Evolutionary conservation across 148 eudicot species (phyloP).

Genomic region (Dianthus caryophyllus): DNA sequence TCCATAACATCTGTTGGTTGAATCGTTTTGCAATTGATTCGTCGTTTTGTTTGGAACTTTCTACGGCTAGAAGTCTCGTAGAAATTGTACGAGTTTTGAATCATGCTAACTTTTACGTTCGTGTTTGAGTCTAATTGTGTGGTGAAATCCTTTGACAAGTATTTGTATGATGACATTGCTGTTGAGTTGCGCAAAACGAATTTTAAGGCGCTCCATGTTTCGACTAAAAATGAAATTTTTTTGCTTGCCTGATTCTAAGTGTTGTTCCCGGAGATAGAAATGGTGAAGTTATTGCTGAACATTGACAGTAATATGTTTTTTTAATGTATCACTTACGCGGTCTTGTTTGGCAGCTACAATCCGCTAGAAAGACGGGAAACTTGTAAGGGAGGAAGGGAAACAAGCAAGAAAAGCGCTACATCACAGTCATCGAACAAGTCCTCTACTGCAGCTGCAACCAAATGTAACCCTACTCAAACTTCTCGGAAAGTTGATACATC

Average conservation of each 20-base stretch:
- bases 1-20: background rate
- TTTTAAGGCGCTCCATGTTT: background rate
- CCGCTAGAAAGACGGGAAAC: constrained; percentile 78
- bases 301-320: background rate
- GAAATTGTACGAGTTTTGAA: too few species aligned
- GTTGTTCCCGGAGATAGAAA: background rate
- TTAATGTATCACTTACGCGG: background rate
- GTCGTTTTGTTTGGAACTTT: background rate
- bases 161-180: too few species aligned
- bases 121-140: too few species aligned
- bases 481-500: constrained; percentile 50
- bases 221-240: background rate
- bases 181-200: too few species aligned
- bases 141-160: too few species aligned
- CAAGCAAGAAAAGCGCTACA: constrained; percentile 48
- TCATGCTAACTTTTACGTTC: too few species aligned
- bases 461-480: constrained; percentile 40
- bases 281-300: background rate
- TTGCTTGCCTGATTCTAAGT: background rate
- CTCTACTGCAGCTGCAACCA: constrained; percentile 42
- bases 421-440: constrained; percentile 49
- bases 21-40: background rate
- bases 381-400: constrained; percentile 70
- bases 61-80: too few species aligned
- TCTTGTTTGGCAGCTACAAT: constrained; percentile 47